Conservation (phyloP, 371 early-diverging fungal genomes). For the Catenaria anguillulae region DNA sequence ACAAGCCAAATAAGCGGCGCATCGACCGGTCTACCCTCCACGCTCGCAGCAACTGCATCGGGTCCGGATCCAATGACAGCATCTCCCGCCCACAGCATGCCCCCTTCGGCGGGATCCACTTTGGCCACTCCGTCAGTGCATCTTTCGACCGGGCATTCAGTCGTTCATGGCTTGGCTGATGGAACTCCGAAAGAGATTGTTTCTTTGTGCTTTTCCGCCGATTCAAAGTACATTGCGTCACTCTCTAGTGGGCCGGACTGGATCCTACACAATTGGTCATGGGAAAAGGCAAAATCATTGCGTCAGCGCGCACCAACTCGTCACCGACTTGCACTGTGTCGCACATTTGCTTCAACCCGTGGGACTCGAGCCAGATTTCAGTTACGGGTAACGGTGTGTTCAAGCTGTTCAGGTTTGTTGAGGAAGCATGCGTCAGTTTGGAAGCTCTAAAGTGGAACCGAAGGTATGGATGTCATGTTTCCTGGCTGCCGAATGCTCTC, state of each 20-base stretch:
- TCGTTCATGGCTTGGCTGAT: no score
- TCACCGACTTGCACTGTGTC: neutral
- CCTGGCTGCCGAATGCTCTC: no score
- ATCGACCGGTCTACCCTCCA: neutral
- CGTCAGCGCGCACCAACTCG: neutral
- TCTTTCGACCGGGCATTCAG: no score
- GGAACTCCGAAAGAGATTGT: slow-evolving; percentile 10
- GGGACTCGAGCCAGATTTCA: slow-evolving; percentile 27
- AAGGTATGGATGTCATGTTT: slow-evolving; percentile 13
- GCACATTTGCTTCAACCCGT: slow-evolving; percentile 27
- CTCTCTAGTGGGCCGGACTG: slow-evolving; percentile 28
- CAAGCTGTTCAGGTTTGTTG: slow-evolving; percentile 4
- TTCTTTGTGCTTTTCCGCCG: slow-evolving; percentile 26
- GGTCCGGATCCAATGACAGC: no score
- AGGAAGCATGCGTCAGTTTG: slow-evolving; percentile 11
- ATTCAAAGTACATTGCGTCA: slow-evolving; percentile 27
- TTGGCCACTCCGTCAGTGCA: no score
- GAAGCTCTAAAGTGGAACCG: slow-evolving; percentile 25
- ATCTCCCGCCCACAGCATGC: no score
- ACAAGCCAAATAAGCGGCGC: neutral
- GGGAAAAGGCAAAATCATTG: slow-evolving; percentile 29
- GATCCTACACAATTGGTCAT: slow-evolving; percentile 31
- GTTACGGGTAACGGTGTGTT: slow-evolving; percentile 26
- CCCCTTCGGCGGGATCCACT: no score
- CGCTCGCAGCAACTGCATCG: no score